Percentiles rank a stretch among this genome's conserved stretches.
These are phyloP conservation scores for Neurospora tetrasperma DNA, from an alignment of 495 filamentous ascomycete species.

Conservation along the genomic window DNA sequence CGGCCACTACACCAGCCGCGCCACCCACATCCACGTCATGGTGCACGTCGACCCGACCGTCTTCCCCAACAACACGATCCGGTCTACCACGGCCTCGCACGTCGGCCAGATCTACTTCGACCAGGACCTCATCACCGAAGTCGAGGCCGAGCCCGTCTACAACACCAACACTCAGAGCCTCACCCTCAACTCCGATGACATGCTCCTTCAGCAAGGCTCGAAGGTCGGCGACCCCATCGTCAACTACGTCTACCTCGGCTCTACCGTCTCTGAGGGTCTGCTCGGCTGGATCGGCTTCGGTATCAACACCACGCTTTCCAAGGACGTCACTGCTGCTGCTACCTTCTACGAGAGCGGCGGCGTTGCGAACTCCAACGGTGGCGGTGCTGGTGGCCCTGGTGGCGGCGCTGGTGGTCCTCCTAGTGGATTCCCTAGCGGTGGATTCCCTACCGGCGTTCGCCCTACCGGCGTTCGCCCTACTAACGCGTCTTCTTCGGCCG, in stretches of 20 bases:
- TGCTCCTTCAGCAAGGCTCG: constrained; percentile 32
- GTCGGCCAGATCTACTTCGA: constrained; percentile 57
- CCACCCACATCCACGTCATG: constrained; percentile 36
- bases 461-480: not conserved
- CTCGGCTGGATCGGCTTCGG: constrained; percentile 47
- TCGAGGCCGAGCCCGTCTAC: constrained; percentile 48
- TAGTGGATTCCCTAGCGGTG: not conserved
- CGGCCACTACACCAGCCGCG: constrained; percentile 43
- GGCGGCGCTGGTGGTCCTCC: not conserved
- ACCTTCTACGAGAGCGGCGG: constrained; percentile 9
- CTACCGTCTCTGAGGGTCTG: constrained; percentile 41
- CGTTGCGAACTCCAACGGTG: constrained; percentile 15
- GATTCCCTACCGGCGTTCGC: not conserved
- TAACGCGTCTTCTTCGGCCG: not conserved
- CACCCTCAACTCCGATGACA: constrained; percentile 40
- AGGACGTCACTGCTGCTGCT: constrained; percentile 8
- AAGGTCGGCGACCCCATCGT: constrained; percentile 42
- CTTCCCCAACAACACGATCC: constrained; percentile 38
- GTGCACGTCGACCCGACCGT: constrained; percentile 36
- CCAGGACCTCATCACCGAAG: constrained; percentile 43
- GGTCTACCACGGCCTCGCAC: constrained; percentile 37
- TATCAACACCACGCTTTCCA: constrained; percentile 29
- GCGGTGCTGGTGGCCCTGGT: not conserved
- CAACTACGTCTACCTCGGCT: constrained; percentile 46
- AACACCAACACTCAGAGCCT: constrained; percentile 42